Percentiles rank a stretch among this genome's conserved stretches.
Conservation (phyloP, 805 yeast genomes). For the Suhomyces faveliae region DNA sequence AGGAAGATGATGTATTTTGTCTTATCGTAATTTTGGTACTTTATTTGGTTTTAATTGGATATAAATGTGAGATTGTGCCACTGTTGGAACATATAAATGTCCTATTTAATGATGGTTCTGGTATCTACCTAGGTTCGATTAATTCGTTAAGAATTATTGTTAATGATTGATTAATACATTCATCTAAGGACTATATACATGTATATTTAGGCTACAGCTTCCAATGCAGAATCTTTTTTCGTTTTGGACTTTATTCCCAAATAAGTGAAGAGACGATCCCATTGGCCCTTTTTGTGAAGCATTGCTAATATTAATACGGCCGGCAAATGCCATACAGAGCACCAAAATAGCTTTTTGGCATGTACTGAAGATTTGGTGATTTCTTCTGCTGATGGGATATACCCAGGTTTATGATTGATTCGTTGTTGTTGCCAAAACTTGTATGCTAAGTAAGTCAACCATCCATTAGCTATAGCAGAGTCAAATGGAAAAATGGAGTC, state of each 20-base stretch:
- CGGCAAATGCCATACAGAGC: constrained; percentile 92
- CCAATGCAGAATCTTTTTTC: neutral
- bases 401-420: constrained; percentile 47
- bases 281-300: constrained; percentile 91
- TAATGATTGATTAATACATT: neutral
- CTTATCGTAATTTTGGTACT: too few species aligned
- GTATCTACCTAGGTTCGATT: too few species aligned
- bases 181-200: neutral
- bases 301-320: constrained; percentile 86
- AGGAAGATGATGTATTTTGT: too few species aligned
- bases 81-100: too few species aligned
- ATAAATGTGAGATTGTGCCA: too few species aligned
- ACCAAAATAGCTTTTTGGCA: constrained; percentile 90
- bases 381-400: constrained; percentile 54
- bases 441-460: constrained; percentile 79
- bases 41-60: too few species aligned
- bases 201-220: neutral
- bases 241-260: constrained; percentile 12
- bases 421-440: constrained; percentile 86
- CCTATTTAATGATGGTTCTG: too few species aligned
- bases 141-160: too few species aligned
- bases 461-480: constrained; percentile 76
- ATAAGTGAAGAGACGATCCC: constrained; percentile 60
- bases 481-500: constrained; percentile 82
- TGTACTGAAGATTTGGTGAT: constrained; percentile 57